Percentiles rank a stretch among this genome's conserved stretches.
phyloP scores from a whole-genome alignment of 2,329 filamentous ascomycete genomes.

The Kalaharituber pfeilii region DNA sequence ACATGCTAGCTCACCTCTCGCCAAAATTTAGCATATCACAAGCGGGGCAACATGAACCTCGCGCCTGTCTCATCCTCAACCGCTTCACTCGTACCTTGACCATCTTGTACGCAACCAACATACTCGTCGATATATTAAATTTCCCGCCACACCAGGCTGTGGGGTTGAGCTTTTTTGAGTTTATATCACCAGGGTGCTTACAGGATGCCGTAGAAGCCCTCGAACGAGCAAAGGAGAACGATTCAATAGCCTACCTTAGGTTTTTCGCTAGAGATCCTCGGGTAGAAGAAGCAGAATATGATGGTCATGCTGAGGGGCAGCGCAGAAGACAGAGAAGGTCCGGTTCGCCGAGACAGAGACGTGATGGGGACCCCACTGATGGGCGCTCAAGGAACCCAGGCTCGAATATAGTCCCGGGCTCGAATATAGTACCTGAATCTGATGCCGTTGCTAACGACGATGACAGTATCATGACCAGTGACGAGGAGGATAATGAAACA shows the following conservation, averaged over 20 bases:
- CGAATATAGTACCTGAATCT: neutral
- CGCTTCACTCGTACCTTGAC: constrained; percentile 67
- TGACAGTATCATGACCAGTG: neutral
- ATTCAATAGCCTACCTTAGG: constrained; percentile 76
- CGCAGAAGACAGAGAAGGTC: constrained; percentile 1
- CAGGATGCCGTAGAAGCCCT: constrained; percentile 59
- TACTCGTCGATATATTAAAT: constrained; percentile 58
- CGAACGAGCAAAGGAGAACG: constrained; percentile 74
- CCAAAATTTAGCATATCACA: constrained; percentile 54
- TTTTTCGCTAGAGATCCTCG: constrained; percentile 70
- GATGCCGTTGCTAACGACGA: neutral
- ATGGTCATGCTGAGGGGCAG: neutral
- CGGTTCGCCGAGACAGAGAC: neutral
- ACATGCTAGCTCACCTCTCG: constrained; percentile 75
- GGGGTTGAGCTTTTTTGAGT: constrained; percentile 72
- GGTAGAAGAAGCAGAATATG: constrained; percentile 26
- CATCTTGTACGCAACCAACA: constrained; percentile 72
- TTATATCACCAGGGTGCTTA: constrained; percentile 61
- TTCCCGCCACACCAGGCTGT: constrained; percentile 50
- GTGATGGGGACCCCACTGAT: neutral
- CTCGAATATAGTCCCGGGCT: neutral
- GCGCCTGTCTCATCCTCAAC: constrained; percentile 71
- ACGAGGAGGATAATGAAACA: constrained; percentile 32
- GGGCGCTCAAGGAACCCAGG: neutral
- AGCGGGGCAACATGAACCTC: constrained; percentile 50